phyloP scores from a whole-genome alignment of 768 basidiomycete species.

The Agaricus subrufescens region DNA sequence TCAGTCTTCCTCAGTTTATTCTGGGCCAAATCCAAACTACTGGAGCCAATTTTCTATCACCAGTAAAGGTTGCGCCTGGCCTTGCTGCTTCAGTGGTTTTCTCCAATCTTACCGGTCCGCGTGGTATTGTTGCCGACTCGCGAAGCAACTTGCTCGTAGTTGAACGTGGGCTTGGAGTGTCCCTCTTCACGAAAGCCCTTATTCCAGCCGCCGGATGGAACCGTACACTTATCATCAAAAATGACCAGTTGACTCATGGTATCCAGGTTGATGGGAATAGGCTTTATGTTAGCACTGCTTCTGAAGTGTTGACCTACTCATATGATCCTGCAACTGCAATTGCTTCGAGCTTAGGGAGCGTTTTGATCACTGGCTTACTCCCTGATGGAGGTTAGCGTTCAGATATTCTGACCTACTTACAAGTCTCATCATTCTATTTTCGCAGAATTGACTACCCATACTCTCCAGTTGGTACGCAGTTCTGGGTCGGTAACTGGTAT shows the following conservation, averaged over 20 bases:
- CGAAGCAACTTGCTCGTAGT: constrained; percentile 35
- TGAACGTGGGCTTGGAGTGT: constrained; percentile 38
- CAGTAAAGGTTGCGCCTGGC: constrained; percentile 30
- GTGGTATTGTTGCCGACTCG: constrained; percentile 36
- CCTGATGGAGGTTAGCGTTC: constrained; percentile 33
- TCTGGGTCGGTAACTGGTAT: constrained; percentile 17
- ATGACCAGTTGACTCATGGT: constrained; percentile 35
- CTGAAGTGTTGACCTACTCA: constrained; percentile 26
- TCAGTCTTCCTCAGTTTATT: background rate
- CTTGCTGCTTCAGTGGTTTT: constrained; percentile 31
- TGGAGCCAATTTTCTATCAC: constrained; percentile 27
- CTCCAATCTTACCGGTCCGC: constrained; percentile 36
- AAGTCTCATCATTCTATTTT: background rate
- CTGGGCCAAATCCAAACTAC: constrained; percentile 21
- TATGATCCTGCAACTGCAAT: constrained; percentile 29
- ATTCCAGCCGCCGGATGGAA: constrained; percentile 26
- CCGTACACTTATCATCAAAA: constrained; percentile 31
- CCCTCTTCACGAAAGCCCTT: constrained; percentile 27
- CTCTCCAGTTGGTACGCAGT: constrained; percentile 27
- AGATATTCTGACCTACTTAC: background rate
- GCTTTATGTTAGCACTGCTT: constrained; percentile 36
- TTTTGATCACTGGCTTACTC: constrained; percentile 28
- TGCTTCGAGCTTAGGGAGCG: constrained; percentile 17
- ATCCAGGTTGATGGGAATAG: constrained; percentile 30
- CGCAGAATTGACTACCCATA: constrained; percentile 38